Base-by-base conservation (phyloP, 2,329 filamentous ascomycete species). In the Hymenoscyphus albidus region DNA sequence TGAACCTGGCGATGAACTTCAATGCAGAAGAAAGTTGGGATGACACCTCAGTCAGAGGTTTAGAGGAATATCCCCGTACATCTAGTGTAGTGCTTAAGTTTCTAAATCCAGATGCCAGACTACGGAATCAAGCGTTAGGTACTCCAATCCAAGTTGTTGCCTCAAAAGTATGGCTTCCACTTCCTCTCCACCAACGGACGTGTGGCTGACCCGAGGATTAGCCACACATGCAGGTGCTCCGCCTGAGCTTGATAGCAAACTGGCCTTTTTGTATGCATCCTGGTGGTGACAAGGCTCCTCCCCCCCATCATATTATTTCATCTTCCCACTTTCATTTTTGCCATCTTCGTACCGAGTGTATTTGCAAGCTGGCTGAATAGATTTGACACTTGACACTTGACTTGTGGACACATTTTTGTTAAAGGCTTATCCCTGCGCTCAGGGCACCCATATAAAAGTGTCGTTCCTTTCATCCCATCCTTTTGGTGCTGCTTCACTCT, bases 321-420 rank as follows among this genome's bases (percentile, higher is more conserved):
- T 65, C 44, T 39, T 68, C 66, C 61, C 35, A 65, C 44, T 39
- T 56, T 56, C 42, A 54, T 27, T 64, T 62, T 51, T 35, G 35
- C 35, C 35, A 35, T 35, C 9, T 35, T 27, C 27, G 35, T 10
- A 6, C 35, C 9, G 35, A 35, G 27, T 7, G n/a, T 48, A 48
- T 61, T 59, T 72, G 66, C 66, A 54, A 67, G 58, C 61, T 66
- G 65, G 60, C 64, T 48, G 62, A 64, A 61, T 44, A 56, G 40
- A 27, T 27, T 27, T 27, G 27, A 27, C 27, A 27, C 27, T 27
- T 27, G 3, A 27, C 27, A 27, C 27, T 27, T 27, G 27, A 65
- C 48, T 70, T 71, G 72, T 73, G 73, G 72, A 71, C 72, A 74
- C 69, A 74, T 74, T 69, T 69, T 73, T 73, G 70, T 51, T 51